Base-by-base conservation (phyloP, 805 yeast genomes). In the Kluyveromyces wickerhamii region DNA sequence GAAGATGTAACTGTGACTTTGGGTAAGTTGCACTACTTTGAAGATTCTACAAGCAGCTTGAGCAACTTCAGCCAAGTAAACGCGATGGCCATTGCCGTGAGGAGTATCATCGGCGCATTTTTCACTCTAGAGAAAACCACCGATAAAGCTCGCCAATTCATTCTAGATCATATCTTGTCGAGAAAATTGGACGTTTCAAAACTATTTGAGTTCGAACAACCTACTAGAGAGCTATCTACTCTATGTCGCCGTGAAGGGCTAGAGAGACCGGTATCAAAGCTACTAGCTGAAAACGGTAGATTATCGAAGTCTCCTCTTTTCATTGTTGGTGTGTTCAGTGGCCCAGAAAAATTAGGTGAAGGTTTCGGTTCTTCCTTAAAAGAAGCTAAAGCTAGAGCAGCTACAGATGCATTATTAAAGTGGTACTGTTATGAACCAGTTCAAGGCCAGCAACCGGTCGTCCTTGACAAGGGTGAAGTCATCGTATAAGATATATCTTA, bases 211-310 rank as follows among this genome's bases (percentile, higher is more conserved):
- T 86, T 92, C 57, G 76, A 73, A 47, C 80, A 80, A 53, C 96
- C 97, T 26, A 81, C 89, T 10, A 72, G 92, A 56, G 92, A 88
- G 54, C 67, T 92, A 40, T 71, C 85, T 1, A 72, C 76, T 39
- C 63, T 92, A 32, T 78, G 95, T 51, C 78, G 74, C 37, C 76
- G 88, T 43, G 81, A 88, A 53, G 72, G 74, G 10, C 67, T 89
- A 44, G 72, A 71, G 33, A 71, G 74, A 14, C 96, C 96, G 19
- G 71, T 81, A 4, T 78, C 87, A 30, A 77, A 94, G 54, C 69
- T 92, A 39, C 65, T 92, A 37, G 88, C 95, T 21, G 99, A 92
- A 62, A 82, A 95, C 19, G 99, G 99, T 58, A 74, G 98, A 60
- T 66, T 69, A 49, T 76, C 95, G 3, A 71, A 74, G 39, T 76